phyloP scores from a whole-genome alignment of 2,329 filamentous ascomycete genomes.

The Hypoxylon sp. region DNA sequence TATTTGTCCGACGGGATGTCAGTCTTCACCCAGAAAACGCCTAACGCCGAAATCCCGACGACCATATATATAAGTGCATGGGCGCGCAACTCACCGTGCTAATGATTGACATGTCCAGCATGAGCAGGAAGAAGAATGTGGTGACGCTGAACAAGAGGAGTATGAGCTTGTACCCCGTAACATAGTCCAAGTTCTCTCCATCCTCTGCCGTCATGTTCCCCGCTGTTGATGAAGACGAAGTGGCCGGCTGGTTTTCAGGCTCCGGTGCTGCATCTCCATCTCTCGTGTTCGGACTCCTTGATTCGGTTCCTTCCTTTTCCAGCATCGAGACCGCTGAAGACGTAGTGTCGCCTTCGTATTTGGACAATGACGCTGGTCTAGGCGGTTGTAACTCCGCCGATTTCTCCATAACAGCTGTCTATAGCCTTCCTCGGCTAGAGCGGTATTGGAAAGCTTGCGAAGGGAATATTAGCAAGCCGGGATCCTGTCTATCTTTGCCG shows the following conservation, averaged over 20 bases:
- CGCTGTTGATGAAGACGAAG: slow-evolving; percentile 1
- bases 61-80: background rate
- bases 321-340: slow-evolving; percentile 20
- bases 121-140: slow-evolving; percentile 60
- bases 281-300: background rate
- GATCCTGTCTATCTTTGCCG: background rate
- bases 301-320: slow-evolving; percentile 25
- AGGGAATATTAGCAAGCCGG: background rate
- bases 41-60: background rate
- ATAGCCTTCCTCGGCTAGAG: background rate
- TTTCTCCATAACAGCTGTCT: slow-evolving; percentile 24
- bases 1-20: slow-evolving; percentile 34
- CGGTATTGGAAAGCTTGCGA: background rate
- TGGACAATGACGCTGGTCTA: background rate
- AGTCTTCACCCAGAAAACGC: slow-evolving; percentile 2
- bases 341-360: slow-evolving; percentile 16
- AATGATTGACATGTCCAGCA: slow-evolving; percentile 67
- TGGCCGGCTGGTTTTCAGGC: slow-evolving; percentile 1
- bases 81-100: slow-evolving; percentile 56
- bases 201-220: slow-evolving; percentile 29
- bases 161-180: slow-evolving; percentile 46
- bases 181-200: slow-evolving; percentile 44
- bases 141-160: slow-evolving; percentile 54
- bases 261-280: background rate
- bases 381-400: slow-evolving; percentile 9